phyloP scores from a whole-genome alignment of 768 basidiomycete species.

The Boletus huronensis region DNA sequence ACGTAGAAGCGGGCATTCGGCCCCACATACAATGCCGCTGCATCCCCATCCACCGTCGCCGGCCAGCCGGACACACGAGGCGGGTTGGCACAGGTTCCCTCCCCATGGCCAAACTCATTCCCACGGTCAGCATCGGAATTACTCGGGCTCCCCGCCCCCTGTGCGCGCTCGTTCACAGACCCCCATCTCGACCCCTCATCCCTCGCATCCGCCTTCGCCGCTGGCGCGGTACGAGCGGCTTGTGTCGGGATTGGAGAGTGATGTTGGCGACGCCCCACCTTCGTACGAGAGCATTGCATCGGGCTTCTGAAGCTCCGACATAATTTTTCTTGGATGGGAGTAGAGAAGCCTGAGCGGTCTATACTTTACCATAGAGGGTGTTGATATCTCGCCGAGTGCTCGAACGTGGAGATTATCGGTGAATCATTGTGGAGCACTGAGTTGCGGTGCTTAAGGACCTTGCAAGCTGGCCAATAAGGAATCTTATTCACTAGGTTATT shows the following conservation, averaged over 20 bases:
- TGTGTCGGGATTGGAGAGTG: conserved; percentile 81
- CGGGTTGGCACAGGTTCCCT: neutral
- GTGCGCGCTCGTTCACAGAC: neutral
- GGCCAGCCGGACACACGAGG: neutral
- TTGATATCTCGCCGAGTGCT: no score
- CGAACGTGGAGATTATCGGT: neutral
- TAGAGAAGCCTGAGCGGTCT: neutral
- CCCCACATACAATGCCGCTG: neutral
- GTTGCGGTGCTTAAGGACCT: neutral
- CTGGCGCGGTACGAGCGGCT: conserved; percentile 70
- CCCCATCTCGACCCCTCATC: conserved; percentile 1
- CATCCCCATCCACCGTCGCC: neutral
- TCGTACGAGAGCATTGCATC: conserved; percentile 29
- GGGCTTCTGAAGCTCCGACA: neutral
- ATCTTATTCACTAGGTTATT: neutral
- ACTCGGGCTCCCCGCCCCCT: neutral
- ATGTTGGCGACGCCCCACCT: conserved; percentile 83
- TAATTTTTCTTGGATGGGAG: neutral
- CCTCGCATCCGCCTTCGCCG: conserved; percentile 20
- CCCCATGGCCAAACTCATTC: neutral
- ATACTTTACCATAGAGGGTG: neutral
- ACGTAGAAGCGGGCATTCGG: neutral
- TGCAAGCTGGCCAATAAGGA: neutral
- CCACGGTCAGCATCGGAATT: neutral
- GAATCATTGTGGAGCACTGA: neutral